These are phyloP conservation scores for Artemisia argyi DNA, from an alignment of 129 eudicot species.

Conservation along the genomic window DNA sequence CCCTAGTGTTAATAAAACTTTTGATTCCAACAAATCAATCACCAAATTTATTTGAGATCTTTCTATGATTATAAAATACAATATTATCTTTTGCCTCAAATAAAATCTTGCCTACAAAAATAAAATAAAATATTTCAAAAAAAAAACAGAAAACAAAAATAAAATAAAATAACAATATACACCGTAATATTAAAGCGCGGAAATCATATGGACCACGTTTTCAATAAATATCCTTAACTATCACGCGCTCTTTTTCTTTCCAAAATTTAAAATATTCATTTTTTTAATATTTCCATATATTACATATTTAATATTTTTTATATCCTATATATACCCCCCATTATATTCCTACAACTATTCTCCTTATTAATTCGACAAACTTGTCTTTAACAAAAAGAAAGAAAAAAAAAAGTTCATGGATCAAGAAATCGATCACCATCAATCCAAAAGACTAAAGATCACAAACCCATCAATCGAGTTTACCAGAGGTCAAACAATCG, in stretches of 20 bases:
- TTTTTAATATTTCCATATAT: neutral
- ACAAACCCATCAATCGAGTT: constrained; percentile 49
- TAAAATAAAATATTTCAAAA: no score
- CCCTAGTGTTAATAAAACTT: no score
- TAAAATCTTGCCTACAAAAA: neutral
- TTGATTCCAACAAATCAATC: no score
- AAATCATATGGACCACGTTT: constrained; percentile 30
- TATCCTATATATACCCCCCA: neutral
- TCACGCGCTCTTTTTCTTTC: constrained; percentile 38
- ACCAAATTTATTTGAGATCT: no score
- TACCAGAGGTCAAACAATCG: constrained; percentile 58
- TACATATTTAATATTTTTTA: neutral
- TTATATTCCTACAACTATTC: neutral
- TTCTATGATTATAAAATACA: no score
- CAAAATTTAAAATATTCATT: neutral
- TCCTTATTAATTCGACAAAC: constrained; percentile 15
- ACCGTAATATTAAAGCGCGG: neutral
- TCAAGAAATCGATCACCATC: constrained; percentile 51
- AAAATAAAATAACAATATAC: neutral
- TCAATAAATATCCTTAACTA: constrained; percentile 24
- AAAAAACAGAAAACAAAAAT: no score
- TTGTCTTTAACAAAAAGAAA: neutral
- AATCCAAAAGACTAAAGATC: neutral
- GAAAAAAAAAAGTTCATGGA: constrained; percentile 30
- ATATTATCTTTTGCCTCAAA: neutral